These are phyloP conservation scores for Aureobasidium subglaciale DNA, from an alignment of 2,329 filamentous ascomycete species.

Conservation along the genomic window DNA sequence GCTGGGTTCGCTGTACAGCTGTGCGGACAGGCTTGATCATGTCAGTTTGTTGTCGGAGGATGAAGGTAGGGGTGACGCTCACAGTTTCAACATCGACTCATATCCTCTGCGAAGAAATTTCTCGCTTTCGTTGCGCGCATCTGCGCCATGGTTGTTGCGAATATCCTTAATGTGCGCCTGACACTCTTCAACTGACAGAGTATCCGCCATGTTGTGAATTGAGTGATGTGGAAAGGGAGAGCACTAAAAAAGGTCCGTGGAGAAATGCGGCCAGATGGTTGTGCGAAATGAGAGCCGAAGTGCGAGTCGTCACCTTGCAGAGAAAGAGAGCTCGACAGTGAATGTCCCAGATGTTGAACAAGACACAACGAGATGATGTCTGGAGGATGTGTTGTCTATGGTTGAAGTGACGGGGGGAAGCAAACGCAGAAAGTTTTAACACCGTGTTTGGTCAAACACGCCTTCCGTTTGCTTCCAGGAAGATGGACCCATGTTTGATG, in stretches of 20 bases:
- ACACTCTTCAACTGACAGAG: neutral
- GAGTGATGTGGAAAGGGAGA: neutral
- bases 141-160: neutral
- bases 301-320: no score
- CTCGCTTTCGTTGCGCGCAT: neutral
- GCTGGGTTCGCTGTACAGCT: slow-evolving; percentile 31
- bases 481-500: no score
- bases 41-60: neutral
- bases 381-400: no score
- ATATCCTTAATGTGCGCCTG: slow-evolving; percentile 7
- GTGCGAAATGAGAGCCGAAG: no score
- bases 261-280: no score
- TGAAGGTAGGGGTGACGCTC: neutral
- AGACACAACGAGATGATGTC: no score
- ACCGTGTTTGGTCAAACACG: neutral
- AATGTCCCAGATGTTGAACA: no score
- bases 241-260: neutral
- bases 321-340: no score
- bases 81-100: slow-evolving; percentile 1
- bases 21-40: neutral
- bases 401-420: neutral
- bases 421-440: neutral
- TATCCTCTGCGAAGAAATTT: neutral
- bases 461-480: neutral
- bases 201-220: neutral